Evolutionary conservation across 345 rosid genomes (phyloP).

Genomic region (Eucalyptus pauciflora): DNA sequence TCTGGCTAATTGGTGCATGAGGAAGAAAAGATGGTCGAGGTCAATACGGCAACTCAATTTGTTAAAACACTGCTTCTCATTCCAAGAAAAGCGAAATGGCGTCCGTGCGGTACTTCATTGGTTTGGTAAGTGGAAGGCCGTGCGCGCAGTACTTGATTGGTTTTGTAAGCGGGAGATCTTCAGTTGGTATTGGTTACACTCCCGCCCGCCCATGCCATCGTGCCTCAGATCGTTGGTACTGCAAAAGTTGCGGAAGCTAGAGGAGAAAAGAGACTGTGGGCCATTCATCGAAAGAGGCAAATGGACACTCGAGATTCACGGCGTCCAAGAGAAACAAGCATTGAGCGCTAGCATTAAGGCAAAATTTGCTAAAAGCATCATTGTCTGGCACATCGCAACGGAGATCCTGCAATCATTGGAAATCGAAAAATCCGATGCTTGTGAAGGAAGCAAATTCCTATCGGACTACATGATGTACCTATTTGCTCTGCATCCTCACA

Average conservation of each 20-base stretch:
- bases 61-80: background rate
- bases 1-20: background rate
- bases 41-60: background rate
- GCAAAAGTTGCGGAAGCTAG: background rate
- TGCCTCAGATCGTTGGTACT: background rate
- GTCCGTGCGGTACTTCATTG: background rate
- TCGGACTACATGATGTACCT: conserved; percentile 1
- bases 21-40: background rate
- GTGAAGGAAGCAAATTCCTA: background rate
- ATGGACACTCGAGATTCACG: background rate
- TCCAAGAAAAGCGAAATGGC: background rate
- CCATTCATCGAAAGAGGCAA: background rate
- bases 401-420: background rate
- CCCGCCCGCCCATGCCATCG: background rate
- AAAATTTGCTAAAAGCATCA: background rate
- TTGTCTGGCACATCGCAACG: background rate
- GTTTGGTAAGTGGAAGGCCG: background rate
- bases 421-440: background rate
- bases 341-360: background rate
- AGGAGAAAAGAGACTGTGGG: background rate
- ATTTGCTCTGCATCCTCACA: background rate
- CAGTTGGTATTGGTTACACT: background rate
- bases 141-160: background rate
- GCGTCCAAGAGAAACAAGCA: background rate
- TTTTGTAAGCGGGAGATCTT: background rate